phyloP scores from a whole-genome alignment of 345 rosid species.

The Turritis glabra region DNA sequence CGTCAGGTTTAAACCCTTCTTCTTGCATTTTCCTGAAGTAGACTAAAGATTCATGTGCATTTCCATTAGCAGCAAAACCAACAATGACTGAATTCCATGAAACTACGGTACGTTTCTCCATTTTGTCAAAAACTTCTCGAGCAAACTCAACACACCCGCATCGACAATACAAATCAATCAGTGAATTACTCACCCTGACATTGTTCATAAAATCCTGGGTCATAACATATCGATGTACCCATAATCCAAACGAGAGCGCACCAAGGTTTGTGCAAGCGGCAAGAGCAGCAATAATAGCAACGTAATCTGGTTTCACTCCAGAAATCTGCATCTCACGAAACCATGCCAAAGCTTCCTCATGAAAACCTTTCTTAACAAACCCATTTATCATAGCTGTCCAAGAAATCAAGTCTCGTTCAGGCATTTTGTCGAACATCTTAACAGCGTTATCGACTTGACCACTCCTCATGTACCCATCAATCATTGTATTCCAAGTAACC shows the following conservation, averaged over 20 bases:
- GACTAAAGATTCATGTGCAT: slow-evolving; percentile 55
- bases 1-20: slow-evolving; percentile 64
- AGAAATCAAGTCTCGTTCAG: slow-evolving; percentile 54
- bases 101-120: slow-evolving; percentile 60
- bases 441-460: slow-evolving; percentile 49
- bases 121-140: slow-evolving; percentile 52
- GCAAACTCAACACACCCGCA: slow-evolving; percentile 76
- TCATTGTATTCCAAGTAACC: slow-evolving; percentile 76
- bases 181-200: slow-evolving; percentile 54
- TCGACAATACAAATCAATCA: slow-evolving; percentile 75
- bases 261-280: slow-evolving; percentile 65
- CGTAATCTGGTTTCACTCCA: slow-evolving; percentile 58
- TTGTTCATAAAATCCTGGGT: slow-evolving; percentile 48
- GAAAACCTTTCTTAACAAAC: slow-evolving; percentile 50
- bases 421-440: slow-evolving; percentile 61
- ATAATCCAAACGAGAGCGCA: slow-evolving; percentile 54
- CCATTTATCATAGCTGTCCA: slow-evolving; percentile 86
- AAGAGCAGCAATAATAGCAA: slow-evolving; percentile 58
- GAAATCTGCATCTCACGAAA: slow-evolving; percentile 68
- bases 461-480: slow-evolving; percentile 59
- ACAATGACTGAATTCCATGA: slow-evolving; percentile 80
- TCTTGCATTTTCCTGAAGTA: slow-evolving; percentile 56
- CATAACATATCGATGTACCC: slow-evolving; percentile 56
- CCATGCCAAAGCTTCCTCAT: slow-evolving; percentile 57
- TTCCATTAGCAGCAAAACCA: slow-evolving; percentile 66